phyloP scores from a whole-genome alignment of 495 filamentous ascomycete species.

The Entonaema liquescens region DNA sequence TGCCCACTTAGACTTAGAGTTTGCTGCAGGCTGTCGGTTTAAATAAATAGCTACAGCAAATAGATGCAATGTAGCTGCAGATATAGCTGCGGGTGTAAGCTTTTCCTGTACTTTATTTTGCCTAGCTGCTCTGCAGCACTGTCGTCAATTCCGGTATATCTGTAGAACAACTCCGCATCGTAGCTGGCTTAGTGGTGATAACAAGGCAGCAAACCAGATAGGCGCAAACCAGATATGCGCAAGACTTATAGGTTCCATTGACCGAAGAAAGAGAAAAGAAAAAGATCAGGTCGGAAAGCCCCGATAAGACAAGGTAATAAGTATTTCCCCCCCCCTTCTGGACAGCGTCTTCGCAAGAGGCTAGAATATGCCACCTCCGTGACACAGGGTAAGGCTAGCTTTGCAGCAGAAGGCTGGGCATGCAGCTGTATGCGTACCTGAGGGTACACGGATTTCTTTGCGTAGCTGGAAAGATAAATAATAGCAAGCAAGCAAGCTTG shows the following conservation, averaged over 20 bases:
- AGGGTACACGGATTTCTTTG: not conserved
- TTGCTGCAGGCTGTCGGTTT: not conserved
- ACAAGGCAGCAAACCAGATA: not conserved
- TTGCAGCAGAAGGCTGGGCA: slow-evolving; percentile 2
- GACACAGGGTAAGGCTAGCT: slow-evolving; percentile 24
- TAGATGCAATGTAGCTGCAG: not conserved
- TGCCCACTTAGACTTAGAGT: not conserved
- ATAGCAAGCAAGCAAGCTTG: not conserved
- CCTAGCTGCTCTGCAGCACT: not conserved
- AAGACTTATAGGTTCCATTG: not conserved
- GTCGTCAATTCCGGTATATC: slow-evolving; percentile 16
- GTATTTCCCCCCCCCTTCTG: not conserved
- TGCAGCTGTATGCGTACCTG: slow-evolving; percentile 11
- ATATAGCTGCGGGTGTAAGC: not conserved
- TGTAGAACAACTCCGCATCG: slow-evolving; percentile 27
- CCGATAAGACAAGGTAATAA: slow-evolving; percentile 17
- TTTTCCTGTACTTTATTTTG: too few species aligned
- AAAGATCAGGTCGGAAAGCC: slow-evolving; percentile 32
- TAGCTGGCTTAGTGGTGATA: not conserved
- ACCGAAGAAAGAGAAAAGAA: not conserved
- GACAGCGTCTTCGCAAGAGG: slow-evolving; percentile 4
- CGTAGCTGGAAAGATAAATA: slow-evolving; percentile 14
- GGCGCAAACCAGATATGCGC: too few species aligned
- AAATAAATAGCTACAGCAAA: too few species aligned
- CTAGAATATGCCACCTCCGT: slow-evolving; percentile 19